These are phyloP conservation scores for Colletotrichum filicis DNA, from an alignment of 2,329 filamentous ascomycete species.

Conservation along the genomic window DNA sequence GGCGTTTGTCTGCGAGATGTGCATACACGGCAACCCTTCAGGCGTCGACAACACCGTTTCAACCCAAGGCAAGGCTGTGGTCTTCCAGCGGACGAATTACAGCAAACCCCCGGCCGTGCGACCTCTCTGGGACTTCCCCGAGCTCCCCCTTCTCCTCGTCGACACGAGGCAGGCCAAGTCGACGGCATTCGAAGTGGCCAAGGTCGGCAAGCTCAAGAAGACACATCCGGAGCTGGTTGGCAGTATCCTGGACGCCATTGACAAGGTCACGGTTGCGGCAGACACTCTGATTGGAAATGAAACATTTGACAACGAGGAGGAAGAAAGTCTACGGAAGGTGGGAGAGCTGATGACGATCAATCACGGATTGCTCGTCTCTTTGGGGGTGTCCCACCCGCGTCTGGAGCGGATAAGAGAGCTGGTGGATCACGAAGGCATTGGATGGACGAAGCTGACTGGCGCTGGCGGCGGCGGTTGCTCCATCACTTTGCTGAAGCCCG, in stretches of 20 bases:
- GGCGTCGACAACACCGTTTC: constrained; percentile 98
- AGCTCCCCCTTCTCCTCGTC: constrained; percentile 88
- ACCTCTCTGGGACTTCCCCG: constrained; percentile 87
- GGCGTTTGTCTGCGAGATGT: constrained; percentile 97
- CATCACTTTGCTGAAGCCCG: constrained; percentile 86
- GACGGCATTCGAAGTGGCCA: constrained; percentile 85
- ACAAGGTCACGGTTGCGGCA: constrained; percentile 72
- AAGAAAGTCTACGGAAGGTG: constrained; percentile 74
- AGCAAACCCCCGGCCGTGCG: constrained; percentile 79
- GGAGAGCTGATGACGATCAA: constrained; percentile 94
- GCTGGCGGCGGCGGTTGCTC: constrained; percentile 96
- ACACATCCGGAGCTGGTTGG: constrained; percentile 82
- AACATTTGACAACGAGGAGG: constrained; percentile 74
- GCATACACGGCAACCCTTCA: constrained; percentile 96
- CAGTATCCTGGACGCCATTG: constrained; percentile 86
- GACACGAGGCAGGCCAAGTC: constrained; percentile 91
- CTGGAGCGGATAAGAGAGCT: constrained; percentile 92
- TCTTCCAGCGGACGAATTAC: constrained; percentile 87
- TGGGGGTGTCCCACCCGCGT: constrained; percentile 94
- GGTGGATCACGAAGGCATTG: constrained; percentile 87
- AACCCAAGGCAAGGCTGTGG: constrained; percentile 91
- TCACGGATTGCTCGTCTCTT: constrained; percentile 88
- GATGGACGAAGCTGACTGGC: constrained; percentile 97
- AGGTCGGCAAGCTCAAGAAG: constrained; percentile 79
- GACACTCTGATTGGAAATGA: constrained; percentile 66